Conservation (phyloP, 441 rosid species). For the Macaranga tanarius region DNA sequence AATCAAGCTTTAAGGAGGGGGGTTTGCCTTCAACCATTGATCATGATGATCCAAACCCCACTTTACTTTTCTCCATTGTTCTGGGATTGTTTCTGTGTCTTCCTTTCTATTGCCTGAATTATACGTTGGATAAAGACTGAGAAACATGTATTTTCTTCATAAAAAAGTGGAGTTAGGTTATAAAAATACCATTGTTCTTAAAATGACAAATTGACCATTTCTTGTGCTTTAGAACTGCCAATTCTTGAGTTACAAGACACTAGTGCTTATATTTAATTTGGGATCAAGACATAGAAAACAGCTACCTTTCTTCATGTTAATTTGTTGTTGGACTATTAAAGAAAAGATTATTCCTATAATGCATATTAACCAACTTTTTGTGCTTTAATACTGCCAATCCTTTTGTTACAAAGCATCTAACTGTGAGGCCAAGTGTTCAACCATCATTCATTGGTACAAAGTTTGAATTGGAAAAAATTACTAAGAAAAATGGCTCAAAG, state of each 20-base stretch:
- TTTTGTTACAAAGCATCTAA: slow-evolving; percentile 1
- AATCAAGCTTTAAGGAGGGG: too few relatives aligned
- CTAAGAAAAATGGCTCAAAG: not conserved
- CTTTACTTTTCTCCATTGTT: too few relatives aligned
- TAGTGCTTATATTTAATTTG: too few relatives aligned
- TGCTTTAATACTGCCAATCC: slow-evolving; percentile 11
- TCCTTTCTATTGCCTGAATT: not conserved
- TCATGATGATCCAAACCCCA: not conserved
- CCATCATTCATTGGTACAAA: not conserved
- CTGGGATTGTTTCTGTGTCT: too few relatives aligned
- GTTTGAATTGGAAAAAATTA: not conserved
- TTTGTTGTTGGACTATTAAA: too few relatives aligned
- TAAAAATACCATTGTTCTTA: not conserved
- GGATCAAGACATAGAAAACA: too few relatives aligned
- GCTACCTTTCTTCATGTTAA: too few relatives aligned
- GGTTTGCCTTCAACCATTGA: too few relatives aligned
- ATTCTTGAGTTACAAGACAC: slow-evolving; percentile 9
- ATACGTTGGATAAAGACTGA: not conserved
- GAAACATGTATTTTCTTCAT: too few relatives aligned
- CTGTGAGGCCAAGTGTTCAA: not conserved
- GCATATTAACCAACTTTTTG: not conserved
- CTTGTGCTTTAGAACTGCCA: slow-evolving; percentile 6
- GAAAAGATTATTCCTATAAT: not conserved
- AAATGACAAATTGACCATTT: not conserved
- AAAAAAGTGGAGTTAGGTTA: not conserved